These are phyloP conservation scores for Purpureocillium lavendulum DNA, from an alignment of 2,329 filamentous ascomycete species.

Conservation along the genomic window DNA sequence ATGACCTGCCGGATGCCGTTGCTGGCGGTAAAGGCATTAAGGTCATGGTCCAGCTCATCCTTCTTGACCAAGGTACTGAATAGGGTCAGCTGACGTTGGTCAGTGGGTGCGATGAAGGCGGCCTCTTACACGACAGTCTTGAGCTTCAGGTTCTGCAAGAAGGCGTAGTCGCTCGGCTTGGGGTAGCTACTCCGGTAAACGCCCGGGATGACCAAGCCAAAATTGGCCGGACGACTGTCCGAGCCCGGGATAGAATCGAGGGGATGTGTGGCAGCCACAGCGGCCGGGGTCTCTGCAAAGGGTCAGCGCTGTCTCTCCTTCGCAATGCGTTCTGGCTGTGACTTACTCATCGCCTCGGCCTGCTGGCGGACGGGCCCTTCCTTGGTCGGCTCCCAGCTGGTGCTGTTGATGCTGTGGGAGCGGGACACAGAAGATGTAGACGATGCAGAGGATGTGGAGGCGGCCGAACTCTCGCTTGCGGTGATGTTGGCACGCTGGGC, in stretches of 20 bases:
- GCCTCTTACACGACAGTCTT: slow-evolving; percentile 68
- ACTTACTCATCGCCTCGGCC: no score
- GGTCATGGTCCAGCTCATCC: slow-evolving; percentile 43
- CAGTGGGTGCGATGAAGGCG: background rate
- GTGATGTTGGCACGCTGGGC: slow-evolving; percentile 8
- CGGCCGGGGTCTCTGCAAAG: background rate
- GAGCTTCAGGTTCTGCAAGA: slow-evolving; percentile 58
- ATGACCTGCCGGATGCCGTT: slow-evolving; percentile 65
- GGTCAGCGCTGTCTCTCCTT: background rate
- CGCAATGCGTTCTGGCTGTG: no score
- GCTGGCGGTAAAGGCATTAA: slow-evolving; percentile 52
- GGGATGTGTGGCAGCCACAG: slow-evolving; percentile 2
- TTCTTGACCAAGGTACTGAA: slow-evolving; percentile 55
- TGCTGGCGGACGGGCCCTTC: background rate
- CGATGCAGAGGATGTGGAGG: background rate
- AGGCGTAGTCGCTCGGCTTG: slow-evolving; percentile 58
- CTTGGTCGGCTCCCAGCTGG: background rate
- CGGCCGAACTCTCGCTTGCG: slow-evolving; percentile 8
- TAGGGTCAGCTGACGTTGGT: slow-evolving; percentile 7
- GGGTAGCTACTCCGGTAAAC: slow-evolving; percentile 83
- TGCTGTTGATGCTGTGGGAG: slow-evolving; percentile 9
- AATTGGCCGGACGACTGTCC: slow-evolving; percentile 54
- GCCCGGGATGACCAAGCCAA: slow-evolving; percentile 63
- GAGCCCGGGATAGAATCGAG: slow-evolving; percentile 13
- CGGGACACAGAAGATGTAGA: slow-evolving; percentile 1